These are phyloP conservation scores for Keithomyces neogunnii DNA, from an alignment of 2,329 filamentous ascomycete species.

Conservation along the genomic window DNA sequence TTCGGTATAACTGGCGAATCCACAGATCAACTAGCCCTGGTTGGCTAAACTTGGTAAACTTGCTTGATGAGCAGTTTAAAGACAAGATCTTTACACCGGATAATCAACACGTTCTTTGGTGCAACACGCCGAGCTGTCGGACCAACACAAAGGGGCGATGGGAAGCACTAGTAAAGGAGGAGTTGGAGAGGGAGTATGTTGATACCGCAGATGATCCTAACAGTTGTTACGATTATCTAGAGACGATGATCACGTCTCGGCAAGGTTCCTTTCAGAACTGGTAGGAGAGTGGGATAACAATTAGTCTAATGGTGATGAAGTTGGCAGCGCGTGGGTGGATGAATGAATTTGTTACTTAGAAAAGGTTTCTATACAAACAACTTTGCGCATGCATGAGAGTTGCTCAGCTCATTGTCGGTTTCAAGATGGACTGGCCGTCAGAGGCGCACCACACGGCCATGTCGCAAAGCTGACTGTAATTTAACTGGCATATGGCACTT, in stretches of 20 bases:
- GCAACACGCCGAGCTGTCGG: not conserved
- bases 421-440: too few relatives aligned
- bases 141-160: not conserved
- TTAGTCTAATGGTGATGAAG: too few relatives aligned
- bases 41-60: not conserved
- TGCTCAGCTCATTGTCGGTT: too few relatives aligned
- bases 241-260: not conserved
- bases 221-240: not conserved
- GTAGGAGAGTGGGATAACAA: not conserved
- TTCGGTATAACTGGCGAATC: not conserved
- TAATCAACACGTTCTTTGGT: conserved; percentile 3
- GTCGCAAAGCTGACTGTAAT: too few relatives aligned
- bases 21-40: conserved; percentile 1
- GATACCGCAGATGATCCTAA: not conserved
- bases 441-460: too few relatives aligned
- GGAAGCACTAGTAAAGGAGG: conserved; percentile 2
- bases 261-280: not conserved
- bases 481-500: too few relatives aligned
- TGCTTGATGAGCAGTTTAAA: not conserved
- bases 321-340: too few relatives aligned
- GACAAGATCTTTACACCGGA: not conserved
- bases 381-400: too few relatives aligned
- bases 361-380: too few relatives aligned
- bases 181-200: not conserved
- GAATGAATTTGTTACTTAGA: too few relatives aligned